Base-by-base conservation (phyloP, 306 rosid species). In the Alnus rubra region DNA sequence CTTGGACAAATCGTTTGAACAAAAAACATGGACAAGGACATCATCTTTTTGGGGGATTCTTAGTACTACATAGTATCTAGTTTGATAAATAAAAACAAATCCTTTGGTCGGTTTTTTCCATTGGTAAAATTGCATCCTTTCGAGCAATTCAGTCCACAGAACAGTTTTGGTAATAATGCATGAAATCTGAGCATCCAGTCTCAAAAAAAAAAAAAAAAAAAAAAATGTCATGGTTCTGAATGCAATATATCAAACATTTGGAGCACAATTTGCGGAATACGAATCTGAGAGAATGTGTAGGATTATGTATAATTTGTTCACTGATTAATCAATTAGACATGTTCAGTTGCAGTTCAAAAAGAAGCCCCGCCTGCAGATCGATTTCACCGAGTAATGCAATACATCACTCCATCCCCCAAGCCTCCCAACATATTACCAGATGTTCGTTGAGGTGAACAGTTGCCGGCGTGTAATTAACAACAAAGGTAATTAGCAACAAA, bases 31-130 rank as follows among this genome's bases (percentile, higher is more conserved):
- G 80, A 81, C 77, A 70, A 70, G 54, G 31, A 75, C 9, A 10
- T 16, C 75, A 10, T 16, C 75, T 68, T 58, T 69, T 81, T 74
- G 37, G 51, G 54, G 65, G 83, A 28, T 69, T 23, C 44, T 55
- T 23, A 42, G n/a, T 9, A 18, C 50, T 45, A 42, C 72, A 28
- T 4, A 39, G n/a, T 64, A 65, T 39, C 71, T 65, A 65, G 48
- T 65, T 65, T 65, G 50, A 65, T 7, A 65, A 65, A 65, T n/a
- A 19, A 45, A 45, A 65, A 65, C 5, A 30, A 13, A 31, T 65
- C 37, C 13, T 65, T 37, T 65, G 48, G 49, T 31, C 11, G 45
- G 45, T 18, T 19, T 16, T 35, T 7, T 35, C 15, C 70, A 35
- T 9, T 14, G 10, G 14, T 0, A 1, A 19, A 2, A 23, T 15